Percentiles rank a stretch among this genome's conserved stretches.
Evolutionary conservation across 2,329 filamentous ascomycete genomes (phyloP).

Genomic region (Botrytis deweyae): DNA sequence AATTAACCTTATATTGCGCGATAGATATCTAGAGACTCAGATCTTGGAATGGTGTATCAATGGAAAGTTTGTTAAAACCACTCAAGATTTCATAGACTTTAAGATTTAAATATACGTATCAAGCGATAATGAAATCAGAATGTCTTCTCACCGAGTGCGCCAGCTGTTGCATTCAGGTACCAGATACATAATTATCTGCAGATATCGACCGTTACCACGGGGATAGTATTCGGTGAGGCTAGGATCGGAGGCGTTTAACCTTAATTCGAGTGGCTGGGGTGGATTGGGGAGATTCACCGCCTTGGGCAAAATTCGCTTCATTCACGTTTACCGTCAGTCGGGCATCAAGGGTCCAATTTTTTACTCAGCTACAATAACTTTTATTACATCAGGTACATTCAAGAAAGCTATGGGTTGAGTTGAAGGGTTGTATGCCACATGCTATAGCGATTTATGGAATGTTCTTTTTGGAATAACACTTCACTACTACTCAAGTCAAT

Average conservation of each 20-base stretch:
- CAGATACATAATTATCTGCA: background rate
- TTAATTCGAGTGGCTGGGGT: constrained; percentile 2
- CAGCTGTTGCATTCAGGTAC: constrained; percentile 2
- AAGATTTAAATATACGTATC: background rate
- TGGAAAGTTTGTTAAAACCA: background rate
- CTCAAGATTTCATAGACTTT: background rate
- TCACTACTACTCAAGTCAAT: background rate
- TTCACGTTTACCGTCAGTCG: background rate
- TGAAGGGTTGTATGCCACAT: background rate
- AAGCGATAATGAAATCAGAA: background rate
- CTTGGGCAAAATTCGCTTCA: constrained; percentile 1
- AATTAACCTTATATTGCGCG: constrained; percentile 5
- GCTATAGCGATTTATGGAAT: background rate
- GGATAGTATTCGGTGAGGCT: background rate
- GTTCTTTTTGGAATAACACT: background rate
- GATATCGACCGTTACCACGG: background rate
- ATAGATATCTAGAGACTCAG: background rate
- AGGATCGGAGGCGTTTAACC: background rate
- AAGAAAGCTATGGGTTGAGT: background rate
- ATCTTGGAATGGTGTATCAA: background rate
- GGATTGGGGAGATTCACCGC: background rate
- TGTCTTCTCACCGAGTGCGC: background rate
- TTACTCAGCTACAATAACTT: background rate
- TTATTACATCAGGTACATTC: background rate
- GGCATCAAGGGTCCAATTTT: background rate